These are phyloP conservation scores for Crithidia sp. DNA, from an alignment of 208 protist species.

Conservation along the genomic window DNA sequence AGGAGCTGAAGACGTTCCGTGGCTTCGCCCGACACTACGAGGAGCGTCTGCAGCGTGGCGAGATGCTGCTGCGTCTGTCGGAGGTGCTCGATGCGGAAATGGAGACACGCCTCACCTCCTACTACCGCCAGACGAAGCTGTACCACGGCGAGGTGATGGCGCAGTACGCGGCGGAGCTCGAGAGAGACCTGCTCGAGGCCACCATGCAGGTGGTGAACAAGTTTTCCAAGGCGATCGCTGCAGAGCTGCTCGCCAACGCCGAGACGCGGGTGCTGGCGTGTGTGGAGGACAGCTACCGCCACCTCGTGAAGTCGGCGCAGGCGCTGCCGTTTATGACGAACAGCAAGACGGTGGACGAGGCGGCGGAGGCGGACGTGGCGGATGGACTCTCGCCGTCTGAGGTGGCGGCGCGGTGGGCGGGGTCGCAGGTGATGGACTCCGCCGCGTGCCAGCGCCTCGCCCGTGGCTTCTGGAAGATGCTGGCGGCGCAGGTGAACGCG, in stretches of 20 bases:
- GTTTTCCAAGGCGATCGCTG: slow-evolving; percentile 60
- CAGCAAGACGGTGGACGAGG: slow-evolving; percentile 9
- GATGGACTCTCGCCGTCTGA: not conserved
- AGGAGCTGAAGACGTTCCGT: slow-evolving; percentile 58
- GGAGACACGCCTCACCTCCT: slow-evolving; percentile 45
- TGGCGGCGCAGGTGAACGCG: slow-evolving; percentile 45
- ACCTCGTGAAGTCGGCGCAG: slow-evolving; percentile 63
- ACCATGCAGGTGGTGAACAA: slow-evolving; percentile 57
- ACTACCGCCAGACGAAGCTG: slow-evolving; percentile 62
- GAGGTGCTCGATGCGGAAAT: slow-evolving; percentile 65
- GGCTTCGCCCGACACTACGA: slow-evolving; percentile 51
- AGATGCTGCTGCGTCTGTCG: slow-evolving; percentile 65
- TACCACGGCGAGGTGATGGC: slow-evolving; percentile 63
- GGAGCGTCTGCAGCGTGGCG: slow-evolving; percentile 58
- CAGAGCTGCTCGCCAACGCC: slow-evolving; percentile 48
- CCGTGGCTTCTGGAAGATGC: slow-evolving; percentile 62
- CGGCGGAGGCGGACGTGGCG: slow-evolving; percentile 8
- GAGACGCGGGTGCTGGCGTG: slow-evolving; percentile 53
- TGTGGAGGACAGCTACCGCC: slow-evolving; percentile 60
- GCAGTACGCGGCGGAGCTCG: slow-evolving; percentile 48
- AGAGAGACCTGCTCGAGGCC: slow-evolving; percentile 53
- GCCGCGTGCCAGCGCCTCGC: slow-evolving; percentile 58
- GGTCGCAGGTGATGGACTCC: slow-evolving; percentile 47
- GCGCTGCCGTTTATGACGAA: slow-evolving; percentile 42
- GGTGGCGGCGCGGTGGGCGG: slow-evolving; percentile 4